Conservation (phyloP, 495 filamentous ascomycete species). For the Penicillium crystallinum region DNA sequence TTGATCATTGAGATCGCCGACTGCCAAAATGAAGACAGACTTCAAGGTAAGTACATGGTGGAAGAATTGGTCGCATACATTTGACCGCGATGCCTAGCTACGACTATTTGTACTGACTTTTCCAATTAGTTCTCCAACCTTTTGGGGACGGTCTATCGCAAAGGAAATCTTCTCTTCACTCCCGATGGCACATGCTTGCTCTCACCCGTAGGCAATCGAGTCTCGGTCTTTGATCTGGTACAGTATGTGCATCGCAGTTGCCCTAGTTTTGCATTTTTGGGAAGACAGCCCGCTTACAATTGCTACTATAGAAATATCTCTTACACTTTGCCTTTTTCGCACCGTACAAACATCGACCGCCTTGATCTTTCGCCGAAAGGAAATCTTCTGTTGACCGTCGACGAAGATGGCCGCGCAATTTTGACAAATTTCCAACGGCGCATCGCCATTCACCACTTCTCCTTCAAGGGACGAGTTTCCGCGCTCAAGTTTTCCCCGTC, state of each 20-base stretch:
- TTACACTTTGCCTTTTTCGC: constrained; percentile 87
- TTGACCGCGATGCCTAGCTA: neutral
- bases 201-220: constrained; percentile 95
- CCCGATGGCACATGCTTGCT: constrained; percentile 93
- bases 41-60: constrained; percentile 62
- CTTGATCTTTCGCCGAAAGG: constrained; percentile 83
- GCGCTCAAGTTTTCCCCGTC: constrained; percentile 90
- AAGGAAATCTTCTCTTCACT: constrained; percentile 93
- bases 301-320: constrained; percentile 72
- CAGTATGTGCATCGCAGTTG: constrained; percentile 59
- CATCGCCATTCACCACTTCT: constrained; percentile 85
- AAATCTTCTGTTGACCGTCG: constrained; percentile 84
- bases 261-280: neutral
- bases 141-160: constrained; percentile 94
- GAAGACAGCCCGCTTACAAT: constrained; percentile 1
- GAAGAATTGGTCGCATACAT: neutral
- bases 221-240: constrained; percentile 92
- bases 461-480: constrained; percentile 76
- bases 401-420: constrained; percentile 91
- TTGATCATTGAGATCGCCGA: constrained; percentile 23
- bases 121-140: constrained; percentile 77
- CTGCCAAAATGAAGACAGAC: constrained; percentile 83
- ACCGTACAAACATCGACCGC: constrained; percentile 86
- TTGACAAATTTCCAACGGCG: constrained; percentile 82
- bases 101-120: neutral